These are phyloP conservation scores for Cercis canadensis DNA, from an alignment of 306 rosid genomes.

Conservation along the genomic window DNA sequence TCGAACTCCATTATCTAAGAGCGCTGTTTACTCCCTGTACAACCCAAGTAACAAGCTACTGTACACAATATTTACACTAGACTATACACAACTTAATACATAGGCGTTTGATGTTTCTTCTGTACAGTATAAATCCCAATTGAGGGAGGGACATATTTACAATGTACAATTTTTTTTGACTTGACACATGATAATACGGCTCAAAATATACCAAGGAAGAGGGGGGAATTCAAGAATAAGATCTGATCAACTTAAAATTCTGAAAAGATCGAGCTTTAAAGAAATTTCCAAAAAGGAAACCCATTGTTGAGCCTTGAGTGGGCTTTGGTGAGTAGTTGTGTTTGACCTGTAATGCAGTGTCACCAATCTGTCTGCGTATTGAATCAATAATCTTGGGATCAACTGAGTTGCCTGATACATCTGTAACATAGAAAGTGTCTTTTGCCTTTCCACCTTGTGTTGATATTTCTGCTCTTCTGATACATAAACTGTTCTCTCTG, in stretches of 20 bases:
- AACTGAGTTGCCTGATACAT: conserved; percentile 78
- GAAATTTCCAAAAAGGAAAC: conserved; percentile 72
- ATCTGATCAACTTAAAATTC: conserved; percentile 70
- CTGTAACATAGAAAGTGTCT: conserved; percentile 85
- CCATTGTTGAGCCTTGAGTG: conserved; percentile 57
- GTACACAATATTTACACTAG: conserved; percentile 30
- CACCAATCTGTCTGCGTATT: conserved; percentile 77
- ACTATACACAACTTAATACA: neutral
- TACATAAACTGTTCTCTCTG: conserved; percentile 84
- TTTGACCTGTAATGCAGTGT: conserved; percentile 64
- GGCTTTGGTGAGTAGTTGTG: conserved; percentile 58
- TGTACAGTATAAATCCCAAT: conserved; percentile 31
- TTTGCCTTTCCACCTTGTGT: conserved; percentile 72
- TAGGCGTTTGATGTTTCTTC: conserved; percentile 14
- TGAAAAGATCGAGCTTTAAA: conserved; percentile 80
- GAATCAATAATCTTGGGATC: conserved; percentile 81
- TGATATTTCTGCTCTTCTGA: conserved; percentile 92
- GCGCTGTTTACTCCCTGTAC: conserved; percentile 29
- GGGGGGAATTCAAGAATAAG: conserved; percentile 62
- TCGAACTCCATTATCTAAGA: conserved; percentile 20
- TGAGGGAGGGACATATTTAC: conserved; percentile 23
- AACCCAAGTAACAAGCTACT: conserved; percentile 35
- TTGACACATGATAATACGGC: neutral
- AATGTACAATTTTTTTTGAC: conserved; percentile 28
- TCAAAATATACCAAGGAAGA: conserved; percentile 27